Evolutionary conservation across 805 yeast species (phyloP).

Genomic region (Isabelozyma pseudorhagii): DNA sequence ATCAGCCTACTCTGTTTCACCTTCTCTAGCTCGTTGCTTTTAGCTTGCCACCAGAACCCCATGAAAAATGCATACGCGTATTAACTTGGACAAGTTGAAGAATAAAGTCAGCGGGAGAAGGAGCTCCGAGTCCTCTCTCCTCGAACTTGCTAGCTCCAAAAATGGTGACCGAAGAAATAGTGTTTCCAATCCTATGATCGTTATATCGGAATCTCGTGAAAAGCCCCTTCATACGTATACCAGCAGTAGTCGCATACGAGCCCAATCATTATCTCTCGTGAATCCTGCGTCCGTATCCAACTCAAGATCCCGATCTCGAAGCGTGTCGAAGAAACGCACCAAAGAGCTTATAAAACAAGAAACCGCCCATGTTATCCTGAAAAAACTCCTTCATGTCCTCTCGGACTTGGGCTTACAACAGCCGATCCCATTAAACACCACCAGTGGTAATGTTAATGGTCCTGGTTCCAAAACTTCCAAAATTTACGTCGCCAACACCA

Average conservation of each 20-base stretch:
- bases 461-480: slow-evolving; percentile 24
- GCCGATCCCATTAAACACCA: slow-evolving; percentile 34
- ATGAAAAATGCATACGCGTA: slow-evolving; percentile 9
- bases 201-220: slow-evolving; percentile 13
- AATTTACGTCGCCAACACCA: slow-evolving; percentile 35
- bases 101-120: slow-evolving; percentile 23
- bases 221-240: neutral
- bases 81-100: slow-evolving; percentile 23
- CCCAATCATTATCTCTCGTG: slow-evolving; percentile 11
- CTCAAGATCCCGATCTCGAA: slow-evolving; percentile 9
- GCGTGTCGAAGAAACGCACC: slow-evolving; percentile 24
- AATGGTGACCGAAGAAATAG: slow-evolving; percentile 16
- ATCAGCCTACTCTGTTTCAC: neutral
- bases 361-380: slow-evolving; percentile 32
- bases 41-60: too few relatives aligned
- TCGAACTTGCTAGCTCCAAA: slow-evolving; percentile 13
- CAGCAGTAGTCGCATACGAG: slow-evolving; percentile 4
- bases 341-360: slow-evolving; percentile 39
- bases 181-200: slow-evolving; percentile 17
- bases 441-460: slow-evolving; percentile 18
- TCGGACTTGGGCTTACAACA: slow-evolving; percentile 37
- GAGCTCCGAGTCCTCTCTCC: slow-evolving; percentile 20
- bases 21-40: neutral
- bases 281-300: slow-evolving; percentile 4
- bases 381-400: slow-evolving; percentile 26